Conservation (phyloP, 1,284 basidiomycete genomes). For the Ustilago trichophora region DNA sequence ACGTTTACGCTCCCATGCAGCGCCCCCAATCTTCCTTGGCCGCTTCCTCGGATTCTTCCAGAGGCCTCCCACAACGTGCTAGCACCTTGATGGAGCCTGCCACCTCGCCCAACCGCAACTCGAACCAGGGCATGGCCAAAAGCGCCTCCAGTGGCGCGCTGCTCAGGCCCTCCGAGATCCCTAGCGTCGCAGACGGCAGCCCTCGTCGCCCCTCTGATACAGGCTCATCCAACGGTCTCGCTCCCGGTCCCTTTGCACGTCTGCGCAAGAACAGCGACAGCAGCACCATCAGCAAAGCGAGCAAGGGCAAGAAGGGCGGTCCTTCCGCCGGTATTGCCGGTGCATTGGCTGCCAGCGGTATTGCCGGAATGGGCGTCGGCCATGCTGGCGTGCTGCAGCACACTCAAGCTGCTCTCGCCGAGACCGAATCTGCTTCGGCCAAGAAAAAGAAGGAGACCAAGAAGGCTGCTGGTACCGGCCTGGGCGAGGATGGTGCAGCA, state of each 20-base stretch:
- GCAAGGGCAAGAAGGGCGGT: conserved; percentile 21
- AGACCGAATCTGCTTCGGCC: conserved; percentile 4
- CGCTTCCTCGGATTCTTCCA: not conserved
- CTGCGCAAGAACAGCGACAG: conserved; percentile 51
- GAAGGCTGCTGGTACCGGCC: not conserved
- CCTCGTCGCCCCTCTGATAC: conserved; percentile 38
- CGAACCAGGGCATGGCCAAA: conserved; percentile 24
- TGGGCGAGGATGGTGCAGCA: conserved; percentile 4
- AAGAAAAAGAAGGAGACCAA: conserved; percentile 26
- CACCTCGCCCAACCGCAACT: conserved; percentile 7
- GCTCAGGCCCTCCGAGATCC: conserved; percentile 25
- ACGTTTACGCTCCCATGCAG: conserved; percentile 15
- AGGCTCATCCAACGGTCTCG: conserved; percentile 13
- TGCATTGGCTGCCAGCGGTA: conserved; percentile 56
- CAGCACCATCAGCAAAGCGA: conserved; percentile 25
- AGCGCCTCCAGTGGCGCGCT: conserved; percentile 37
- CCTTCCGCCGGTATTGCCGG: conserved; percentile 52
- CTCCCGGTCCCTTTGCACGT: conserved; percentile 28
- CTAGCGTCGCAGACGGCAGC: conserved; percentile 10
- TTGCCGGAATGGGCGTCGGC: conserved; percentile 56
- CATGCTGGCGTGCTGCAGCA: conserved; percentile 36
- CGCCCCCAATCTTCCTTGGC: not conserved
- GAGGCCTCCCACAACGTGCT: conserved; percentile 18
- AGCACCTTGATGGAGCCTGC: conserved; percentile 24
- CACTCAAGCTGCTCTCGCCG: conserved; percentile 23